Conservation (phyloP, 331 rosid species). For the Stylosanthes scabra region DNA sequence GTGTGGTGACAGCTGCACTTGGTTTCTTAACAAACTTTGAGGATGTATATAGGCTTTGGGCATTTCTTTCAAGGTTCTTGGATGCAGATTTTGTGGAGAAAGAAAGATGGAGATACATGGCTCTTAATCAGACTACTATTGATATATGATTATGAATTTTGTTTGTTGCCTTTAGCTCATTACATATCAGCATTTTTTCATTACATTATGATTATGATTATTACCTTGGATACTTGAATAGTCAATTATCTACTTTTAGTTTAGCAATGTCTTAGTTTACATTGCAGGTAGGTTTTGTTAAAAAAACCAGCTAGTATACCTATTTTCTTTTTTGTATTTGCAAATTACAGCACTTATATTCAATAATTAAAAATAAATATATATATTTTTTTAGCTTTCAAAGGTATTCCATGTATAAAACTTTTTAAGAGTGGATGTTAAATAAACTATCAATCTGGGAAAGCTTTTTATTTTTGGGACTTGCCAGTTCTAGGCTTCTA, state of each 20-base stretch:
- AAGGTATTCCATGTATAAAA: too few species aligned
- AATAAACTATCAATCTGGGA: too few species aligned
- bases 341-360: too few species aligned
- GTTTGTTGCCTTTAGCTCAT: neutral
- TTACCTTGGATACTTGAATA: neutral
- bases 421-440: too few species aligned
- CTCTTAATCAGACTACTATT: constrained; percentile 63
- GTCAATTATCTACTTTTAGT: neutral
- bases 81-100: constrained; percentile 84
- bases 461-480: too few species aligned
- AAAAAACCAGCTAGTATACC: too few species aligned
- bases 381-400: too few species aligned
- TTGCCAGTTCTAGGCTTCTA: too few species aligned
- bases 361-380: too few species aligned
- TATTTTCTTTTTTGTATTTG: too few species aligned
- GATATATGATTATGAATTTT: constrained; percentile 34
- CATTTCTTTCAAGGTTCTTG: constrained; percentile 61
- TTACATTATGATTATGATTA: neutral
- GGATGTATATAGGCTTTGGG: constrained; percentile 71
- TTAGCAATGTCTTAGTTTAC: too few species aligned
- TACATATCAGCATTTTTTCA: neutral
- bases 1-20: constrained; percentile 51
- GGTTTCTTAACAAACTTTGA: constrained; percentile 69
- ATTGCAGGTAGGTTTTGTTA: too few species aligned
- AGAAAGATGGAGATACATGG: constrained; percentile 73